Conservation (phyloP, 345 rosid genomes). For the Capsella bursapastoris region DNA sequence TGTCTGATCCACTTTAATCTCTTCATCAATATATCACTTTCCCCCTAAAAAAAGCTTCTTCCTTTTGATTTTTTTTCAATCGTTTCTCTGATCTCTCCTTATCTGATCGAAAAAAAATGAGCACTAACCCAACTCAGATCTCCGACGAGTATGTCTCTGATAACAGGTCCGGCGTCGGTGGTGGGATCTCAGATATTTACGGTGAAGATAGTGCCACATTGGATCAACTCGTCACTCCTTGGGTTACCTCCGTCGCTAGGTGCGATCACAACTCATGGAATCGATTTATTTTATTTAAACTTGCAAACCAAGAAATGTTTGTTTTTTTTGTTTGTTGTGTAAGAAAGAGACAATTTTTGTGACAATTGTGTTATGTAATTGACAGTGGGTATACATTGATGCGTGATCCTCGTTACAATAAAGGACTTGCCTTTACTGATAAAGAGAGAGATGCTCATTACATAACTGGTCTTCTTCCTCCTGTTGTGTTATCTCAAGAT, state of each 20-base stretch:
- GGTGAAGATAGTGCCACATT: constrained; percentile 43
- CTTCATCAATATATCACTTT: not conserved
- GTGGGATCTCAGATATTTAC: constrained; percentile 39
- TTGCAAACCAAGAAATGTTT: not conserved
- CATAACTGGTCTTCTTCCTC: constrained; percentile 93
- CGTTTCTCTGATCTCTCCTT: not conserved
- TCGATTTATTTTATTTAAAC: not conserved
- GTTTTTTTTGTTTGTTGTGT: constrained; percentile 21
- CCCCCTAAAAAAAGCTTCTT: not conserved
- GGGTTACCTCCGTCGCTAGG: constrained; percentile 47
- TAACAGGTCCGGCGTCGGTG: constrained; percentile 40
- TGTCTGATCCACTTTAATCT: constrained; percentile 9
- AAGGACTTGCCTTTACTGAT: constrained; percentile 85
- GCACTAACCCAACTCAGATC: constrained; percentile 16
- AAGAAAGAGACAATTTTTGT: not conserved
- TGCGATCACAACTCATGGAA: not conserved
- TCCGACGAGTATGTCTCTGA: constrained; percentile 25
- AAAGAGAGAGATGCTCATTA: constrained; percentile 93
- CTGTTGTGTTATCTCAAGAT: constrained; percentile 68
- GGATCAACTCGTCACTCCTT: constrained; percentile 49
- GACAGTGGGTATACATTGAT: constrained; percentile 79
- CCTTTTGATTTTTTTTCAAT: not conserved
- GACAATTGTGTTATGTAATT: not conserved
- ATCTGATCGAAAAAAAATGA: constrained; percentile 17
- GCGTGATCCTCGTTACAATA: constrained; percentile 90